phyloP scores from a whole-genome alignment of 345 rosid species.

The Hypericum perforatum region DNA sequence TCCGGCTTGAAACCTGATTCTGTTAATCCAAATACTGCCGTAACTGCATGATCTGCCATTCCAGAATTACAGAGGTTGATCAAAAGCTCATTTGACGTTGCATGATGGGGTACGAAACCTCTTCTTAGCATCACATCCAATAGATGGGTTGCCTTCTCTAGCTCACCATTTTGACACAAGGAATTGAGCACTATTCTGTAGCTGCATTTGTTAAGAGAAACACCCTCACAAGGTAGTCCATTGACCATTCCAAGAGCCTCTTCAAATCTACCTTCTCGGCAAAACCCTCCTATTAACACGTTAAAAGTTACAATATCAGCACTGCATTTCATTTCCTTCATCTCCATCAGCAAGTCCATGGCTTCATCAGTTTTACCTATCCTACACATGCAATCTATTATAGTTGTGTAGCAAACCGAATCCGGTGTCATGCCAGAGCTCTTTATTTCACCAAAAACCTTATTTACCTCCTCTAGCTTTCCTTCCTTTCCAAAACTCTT shows the following conservation, averaged over 20 bases:
- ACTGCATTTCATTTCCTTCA: constrained; percentile 51
- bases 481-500: constrained; percentile 59
- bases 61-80: constrained; percentile 44
- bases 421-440: constrained; percentile 46
- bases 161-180: constrained; percentile 46
- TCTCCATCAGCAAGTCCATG: constrained; percentile 50
- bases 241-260: constrained; percentile 61
- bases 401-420: constrained; percentile 59
- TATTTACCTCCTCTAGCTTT: constrained; percentile 45
- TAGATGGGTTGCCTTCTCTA: constrained; percentile 46
- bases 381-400: constrained; percentile 62
- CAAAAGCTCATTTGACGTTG: constrained; percentile 71
- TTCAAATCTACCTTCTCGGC: constrained; percentile 43
- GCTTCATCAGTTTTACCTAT: constrained; percentile 45
- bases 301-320: constrained; percentile 71
- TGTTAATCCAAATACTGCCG: constrained; percentile 31
- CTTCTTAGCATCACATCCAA: constrained; percentile 50
- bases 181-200: constrained; percentile 70
- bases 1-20: constrained; percentile 57
- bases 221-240: constrained; percentile 41
- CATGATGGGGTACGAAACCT: constrained; percentile 63
- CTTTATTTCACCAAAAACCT: constrained; percentile 52
- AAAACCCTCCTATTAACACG: constrained; percentile 62
- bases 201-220: constrained; percentile 60
- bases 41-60: constrained; percentile 40